These are phyloP conservation scores for Yamadazyma friedrichii DNA, from an alignment of 1,139 yeast species.

Conservation along the genomic window DNA sequence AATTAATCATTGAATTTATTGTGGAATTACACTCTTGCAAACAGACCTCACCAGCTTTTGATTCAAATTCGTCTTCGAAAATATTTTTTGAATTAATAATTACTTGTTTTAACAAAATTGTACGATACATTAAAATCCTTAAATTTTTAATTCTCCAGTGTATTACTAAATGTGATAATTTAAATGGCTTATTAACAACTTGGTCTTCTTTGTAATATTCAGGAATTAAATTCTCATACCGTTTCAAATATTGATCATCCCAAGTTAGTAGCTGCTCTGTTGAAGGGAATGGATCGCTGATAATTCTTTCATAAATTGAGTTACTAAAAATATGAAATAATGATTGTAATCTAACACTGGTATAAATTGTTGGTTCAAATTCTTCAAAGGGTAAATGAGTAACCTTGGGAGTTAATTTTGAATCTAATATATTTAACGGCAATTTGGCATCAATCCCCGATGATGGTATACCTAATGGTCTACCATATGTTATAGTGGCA, in stretches of 20 bases:
- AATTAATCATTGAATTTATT: slow-evolving; percentile 38
- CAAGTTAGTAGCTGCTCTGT: slow-evolving; percentile 27
- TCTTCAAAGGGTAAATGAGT: slow-evolving; percentile 14
- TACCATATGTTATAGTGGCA: slow-evolving; percentile 61
- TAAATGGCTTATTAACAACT: slow-evolving; percentile 16
- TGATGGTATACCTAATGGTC: slow-evolving; percentile 58
- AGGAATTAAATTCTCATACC: slow-evolving; percentile 44
- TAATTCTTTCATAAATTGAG: slow-evolving; percentile 49
- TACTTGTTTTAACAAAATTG: slow-evolving; percentile 53
- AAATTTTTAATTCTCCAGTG: slow-evolving; percentile 57
- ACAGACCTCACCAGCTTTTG: slow-evolving; percentile 31
- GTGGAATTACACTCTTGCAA: slow-evolving; percentile 53
- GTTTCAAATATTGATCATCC: slow-evolving; percentile 38
- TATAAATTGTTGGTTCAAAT: slow-evolving; percentile 52
- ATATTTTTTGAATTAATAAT: slow-evolving; percentile 30
- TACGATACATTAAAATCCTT: slow-evolving; percentile 51
- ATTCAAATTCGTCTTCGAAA: slow-evolving; percentile 31
- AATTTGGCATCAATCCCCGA: slow-evolving; percentile 49
- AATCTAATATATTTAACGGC: slow-evolving; percentile 52
- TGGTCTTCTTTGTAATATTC: slow-evolving; percentile 43
- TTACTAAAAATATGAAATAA: slow-evolving; percentile 49
- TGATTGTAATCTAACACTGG: slow-evolving; percentile 56
- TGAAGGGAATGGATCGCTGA: slow-evolving; percentile 32
- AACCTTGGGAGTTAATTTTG: slow-evolving; percentile 27
- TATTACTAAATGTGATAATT: slow-evolving; percentile 31